Percentiles rank a stretch among this genome's conserved stretches.
Conservation (phyloP, 176 grass and related monocot genomes). For the Poa annua region DNA sequence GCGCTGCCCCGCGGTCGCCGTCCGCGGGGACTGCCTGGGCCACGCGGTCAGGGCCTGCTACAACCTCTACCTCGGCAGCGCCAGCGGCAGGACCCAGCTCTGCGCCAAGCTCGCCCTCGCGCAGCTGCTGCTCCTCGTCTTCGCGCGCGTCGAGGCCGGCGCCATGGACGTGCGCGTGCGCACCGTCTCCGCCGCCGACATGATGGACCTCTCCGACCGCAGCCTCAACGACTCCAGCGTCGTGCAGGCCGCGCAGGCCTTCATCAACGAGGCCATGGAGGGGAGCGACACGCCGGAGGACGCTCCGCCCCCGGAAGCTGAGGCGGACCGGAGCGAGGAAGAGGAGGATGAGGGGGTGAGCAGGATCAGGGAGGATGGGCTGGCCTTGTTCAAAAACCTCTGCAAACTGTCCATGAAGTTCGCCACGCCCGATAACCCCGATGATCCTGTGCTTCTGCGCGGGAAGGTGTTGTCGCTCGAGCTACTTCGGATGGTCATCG, state of each 20-base stretch:
- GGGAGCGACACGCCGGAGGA: slow-evolving; percentile 52
- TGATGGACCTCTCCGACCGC: slow-evolving; percentile 96
- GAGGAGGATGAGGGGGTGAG: slow-evolving; percentile 49
- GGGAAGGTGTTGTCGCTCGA: slow-evolving; percentile 93
- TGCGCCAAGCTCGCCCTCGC: slow-evolving; percentile 93
- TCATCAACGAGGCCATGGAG: slow-evolving; percentile 93
- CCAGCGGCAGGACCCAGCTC: slow-evolving; percentile 80
- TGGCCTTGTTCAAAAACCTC: slow-evolving; percentile 87
- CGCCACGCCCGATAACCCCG: slow-evolving; percentile 61
- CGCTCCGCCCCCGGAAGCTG: background rate
- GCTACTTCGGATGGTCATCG: slow-evolving; percentile 81
- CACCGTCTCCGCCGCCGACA: slow-evolving; percentile 75
- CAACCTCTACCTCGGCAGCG: slow-evolving; percentile 90
- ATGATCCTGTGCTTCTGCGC: slow-evolving; percentile 78
- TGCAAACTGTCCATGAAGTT: slow-evolving; percentile 98
- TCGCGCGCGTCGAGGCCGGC: slow-evolving; percentile 64
- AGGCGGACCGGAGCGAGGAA: slow-evolving; percentile 29
- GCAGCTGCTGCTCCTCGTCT: slow-evolving; percentile 75
- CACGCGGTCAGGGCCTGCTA: slow-evolving; percentile 83
- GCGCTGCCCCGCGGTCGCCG: slow-evolving; percentile 55
- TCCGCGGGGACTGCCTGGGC: slow-evolving; percentile 71
- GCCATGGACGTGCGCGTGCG: slow-evolving; percentile 63
- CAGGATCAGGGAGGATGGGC: slow-evolving; percentile 76
- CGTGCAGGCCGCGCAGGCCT: slow-evolving; percentile 74
- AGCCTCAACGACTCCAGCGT: slow-evolving; percentile 95